phyloP scores from a whole-genome alignment of 108 stramenopile genomes.

The Cyclotella sp. region DNA sequence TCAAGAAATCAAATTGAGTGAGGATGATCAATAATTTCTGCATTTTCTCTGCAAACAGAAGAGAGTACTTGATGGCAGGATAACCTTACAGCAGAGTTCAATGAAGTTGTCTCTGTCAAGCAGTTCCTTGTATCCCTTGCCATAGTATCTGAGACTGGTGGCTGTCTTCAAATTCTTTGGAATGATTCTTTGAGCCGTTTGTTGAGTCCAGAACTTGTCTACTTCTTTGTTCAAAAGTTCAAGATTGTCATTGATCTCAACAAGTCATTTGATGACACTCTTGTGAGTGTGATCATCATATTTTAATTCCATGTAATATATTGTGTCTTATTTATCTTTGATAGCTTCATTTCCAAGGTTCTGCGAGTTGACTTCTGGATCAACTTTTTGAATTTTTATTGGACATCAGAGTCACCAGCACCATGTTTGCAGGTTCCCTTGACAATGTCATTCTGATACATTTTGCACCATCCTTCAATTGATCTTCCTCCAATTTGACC shows the following conservation, averaged over 20 bases:
- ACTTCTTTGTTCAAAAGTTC: neutral
- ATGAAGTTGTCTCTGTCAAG: constrained; percentile 8
- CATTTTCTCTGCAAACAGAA: neutral
- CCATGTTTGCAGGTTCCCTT: neutral
- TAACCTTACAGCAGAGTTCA: neutral
- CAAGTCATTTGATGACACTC: neutral
- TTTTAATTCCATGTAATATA: neutral
- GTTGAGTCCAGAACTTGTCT: neutral
- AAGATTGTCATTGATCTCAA: constrained; percentile 9
- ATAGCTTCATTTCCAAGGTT: too few relatives aligned
- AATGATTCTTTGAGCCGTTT: too few relatives aligned
- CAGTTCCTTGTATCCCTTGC: neutral
- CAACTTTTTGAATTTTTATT: neutral
- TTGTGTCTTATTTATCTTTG: constrained; percentile 1
- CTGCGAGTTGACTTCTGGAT: neutral
- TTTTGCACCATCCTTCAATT: neutral
- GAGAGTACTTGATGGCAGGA: neutral
- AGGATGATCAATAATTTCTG: too few relatives aligned
- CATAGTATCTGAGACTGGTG: neutral
- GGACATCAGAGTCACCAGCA: neutral
- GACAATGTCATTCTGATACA: neutral
- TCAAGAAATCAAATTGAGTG: too few relatives aligned
- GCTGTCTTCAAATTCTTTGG: neutral
- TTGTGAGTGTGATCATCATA: neutral
- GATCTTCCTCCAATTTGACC: neutral